Evolutionary conservation across 2,329 filamentous ascomycete genomes (phyloP).

Genomic region (Lizonia empirigonia): DNA sequence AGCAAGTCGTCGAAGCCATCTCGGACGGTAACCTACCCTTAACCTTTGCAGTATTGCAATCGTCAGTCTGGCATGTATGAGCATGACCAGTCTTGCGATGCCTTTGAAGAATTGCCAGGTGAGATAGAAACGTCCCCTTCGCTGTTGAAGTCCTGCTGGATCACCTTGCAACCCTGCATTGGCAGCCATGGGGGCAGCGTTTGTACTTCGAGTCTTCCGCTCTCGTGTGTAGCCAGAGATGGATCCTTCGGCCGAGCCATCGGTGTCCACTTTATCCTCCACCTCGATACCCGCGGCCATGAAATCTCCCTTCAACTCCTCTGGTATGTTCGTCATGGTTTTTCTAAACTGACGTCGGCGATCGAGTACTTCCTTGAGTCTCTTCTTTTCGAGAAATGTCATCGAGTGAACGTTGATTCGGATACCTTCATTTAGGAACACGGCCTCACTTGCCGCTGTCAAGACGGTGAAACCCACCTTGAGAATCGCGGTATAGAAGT

Average conservation of each 20-base stretch:
- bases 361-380: slow-evolving; percentile 74
- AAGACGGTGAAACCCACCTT: slow-evolving; percentile 86
- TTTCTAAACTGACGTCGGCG: slow-evolving; percentile 49
- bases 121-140: slow-evolving; percentile 78
- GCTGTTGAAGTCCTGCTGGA: slow-evolving; percentile 79
- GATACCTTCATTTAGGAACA: slow-evolving; percentile 90
- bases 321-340: slow-evolving; percentile 46
- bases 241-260: slow-evolving; percentile 30
- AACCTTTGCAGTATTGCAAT: slow-evolving; percentile 62
- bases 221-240: slow-evolving; percentile 68
- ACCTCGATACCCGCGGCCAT: slow-evolving; percentile 45
- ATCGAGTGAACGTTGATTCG: slow-evolving; percentile 72
- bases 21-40: slow-evolving; percentile 66
- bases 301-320: slow-evolving; percentile 50
- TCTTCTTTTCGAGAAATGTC: slow-evolving; percentile 92
- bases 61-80: slow-evolving; percentile 62
- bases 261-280: slow-evolving; percentile 45
- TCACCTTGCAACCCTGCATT: slow-evolving; percentile 50
- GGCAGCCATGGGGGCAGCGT: slow-evolving; percentile 28
- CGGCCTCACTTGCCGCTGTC: slow-evolving; percentile 92
- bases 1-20: slow-evolving; percentile 65
- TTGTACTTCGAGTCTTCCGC: slow-evolving; percentile 61
- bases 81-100: slow-evolving; percentile 69
- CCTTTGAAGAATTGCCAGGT: slow-evolving; percentile 76
- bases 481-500: slow-evolving; percentile 91